Percentiles rank a stretch among this genome's conserved stretches.
These are phyloP conservation scores for Apiospora rasikravindrae DNA, from an alignment of 2,329 filamentous ascomycete genomes.

Conservation along the genomic window DNA sequence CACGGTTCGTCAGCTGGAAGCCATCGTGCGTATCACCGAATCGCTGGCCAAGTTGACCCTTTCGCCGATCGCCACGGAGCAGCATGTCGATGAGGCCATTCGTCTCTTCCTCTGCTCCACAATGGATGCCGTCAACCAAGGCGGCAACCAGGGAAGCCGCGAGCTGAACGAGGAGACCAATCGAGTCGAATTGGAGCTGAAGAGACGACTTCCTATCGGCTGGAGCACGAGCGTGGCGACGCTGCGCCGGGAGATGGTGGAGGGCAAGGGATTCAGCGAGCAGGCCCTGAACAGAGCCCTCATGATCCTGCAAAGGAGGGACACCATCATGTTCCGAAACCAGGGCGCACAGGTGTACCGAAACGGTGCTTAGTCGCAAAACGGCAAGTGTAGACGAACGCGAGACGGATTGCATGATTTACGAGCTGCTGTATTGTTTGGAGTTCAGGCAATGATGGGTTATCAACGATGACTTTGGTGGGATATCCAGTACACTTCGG, in stretches of 20 bases:
- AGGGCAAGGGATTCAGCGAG: slow-evolving; percentile 88
- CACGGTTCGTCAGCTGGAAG: slow-evolving; percentile 95
- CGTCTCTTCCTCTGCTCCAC: slow-evolving; percentile 94
- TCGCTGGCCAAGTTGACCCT: slow-evolving; percentile 91
- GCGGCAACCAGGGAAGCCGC: slow-evolving; percentile 79
- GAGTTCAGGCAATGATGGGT: slow-evolving; percentile 20
- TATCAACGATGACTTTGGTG: slow-evolving; percentile 10
- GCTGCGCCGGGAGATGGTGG: slow-evolving; percentile 87
- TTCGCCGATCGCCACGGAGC: slow-evolving; percentile 83
- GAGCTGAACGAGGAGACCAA: slow-evolving; percentile 90
- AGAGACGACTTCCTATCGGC: slow-evolving; percentile 86
- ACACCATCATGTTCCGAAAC: slow-evolving; percentile 82
- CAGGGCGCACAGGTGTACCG: slow-evolving; percentile 78
- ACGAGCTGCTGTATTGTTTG: slow-evolving; percentile 18
- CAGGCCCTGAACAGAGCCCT: slow-evolving; percentile 83
- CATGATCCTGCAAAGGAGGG: slow-evolving; percentile 83
- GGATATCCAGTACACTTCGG: neutral
- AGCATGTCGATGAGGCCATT: slow-evolving; percentile 96
- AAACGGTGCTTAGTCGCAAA: slow-evolving; percentile 63
- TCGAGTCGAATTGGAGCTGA: slow-evolving; percentile 87
- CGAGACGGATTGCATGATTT: slow-evolving; percentile 17
- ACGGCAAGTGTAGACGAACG: slow-evolving; percentile 14
- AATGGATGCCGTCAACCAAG: slow-evolving; percentile 96
- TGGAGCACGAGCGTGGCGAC: slow-evolving; percentile 93
- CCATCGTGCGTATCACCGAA: slow-evolving; percentile 96